Base-by-base conservation (phyloP, 73 alveolate genomes). In the Paramecium caudatum region DNA sequence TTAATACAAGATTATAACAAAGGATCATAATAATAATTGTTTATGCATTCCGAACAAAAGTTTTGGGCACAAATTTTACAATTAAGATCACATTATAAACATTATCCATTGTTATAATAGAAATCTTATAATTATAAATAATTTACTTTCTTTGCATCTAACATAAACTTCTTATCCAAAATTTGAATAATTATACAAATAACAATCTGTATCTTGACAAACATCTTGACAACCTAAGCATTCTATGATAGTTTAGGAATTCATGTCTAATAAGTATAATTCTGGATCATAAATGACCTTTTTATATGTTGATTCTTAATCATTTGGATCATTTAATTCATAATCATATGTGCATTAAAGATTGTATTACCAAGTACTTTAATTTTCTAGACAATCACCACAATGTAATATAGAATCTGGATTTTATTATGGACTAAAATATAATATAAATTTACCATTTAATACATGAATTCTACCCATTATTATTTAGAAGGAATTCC, bases 331-430 rank as follows among this genome's bases (percentile, higher is more conserved):
- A 55, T 21, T 55, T 25, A 55, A 23, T 55, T 23, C 41, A 21
- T 55, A 55, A 23, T 55, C 30, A 27, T 55, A 55, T 9, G 43
- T 55, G 46, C 80, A 55, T 55, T 55, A 27, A 7, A 55, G 1
- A 55, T 27, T 55, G 30, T 4, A 21, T 55, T 55, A 55, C 80
- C 80, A 55, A 27, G 1, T 1, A 27, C 30, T 3, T 55, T 55
- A 27, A 55, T 55, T 55, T 55, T 55, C 80, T 0, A 55, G 12
- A 9, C 80, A 55, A 23, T 55, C 80, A 12, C 80, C 80, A 55
- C 80, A 55, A 23, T 5, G 17, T 0, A 55, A 1, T 9, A 23
- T 19, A 5, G 41, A 27, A 1, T 23, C 80, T 10, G 12, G 10
- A 27, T 19, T 5, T 19, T 16, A 21, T 10, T 27, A 55, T 23